Conservation (phyloP, 2,329 filamentous ascomycete species). For the Hyphodiscus sp. region DNA sequence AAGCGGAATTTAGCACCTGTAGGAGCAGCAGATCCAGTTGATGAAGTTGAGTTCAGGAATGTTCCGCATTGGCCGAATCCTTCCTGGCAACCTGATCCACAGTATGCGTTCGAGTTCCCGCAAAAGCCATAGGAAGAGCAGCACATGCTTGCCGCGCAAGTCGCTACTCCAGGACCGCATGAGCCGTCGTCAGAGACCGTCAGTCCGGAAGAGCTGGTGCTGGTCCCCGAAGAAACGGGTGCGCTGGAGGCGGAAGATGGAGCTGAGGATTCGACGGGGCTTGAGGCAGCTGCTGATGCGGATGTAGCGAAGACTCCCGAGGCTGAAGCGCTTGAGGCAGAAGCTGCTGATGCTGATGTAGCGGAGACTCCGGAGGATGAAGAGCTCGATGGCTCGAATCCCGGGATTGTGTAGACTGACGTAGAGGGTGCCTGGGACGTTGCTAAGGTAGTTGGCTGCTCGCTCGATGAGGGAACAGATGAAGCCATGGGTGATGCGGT, state of each 20-base stretch:
- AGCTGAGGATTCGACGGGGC: background rate
- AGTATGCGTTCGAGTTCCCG: constrained; percentile 9
- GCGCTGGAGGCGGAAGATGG: background rate
- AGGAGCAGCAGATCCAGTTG: background rate
- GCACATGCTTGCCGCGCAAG: constrained; percentile 12
- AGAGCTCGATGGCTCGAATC: background rate
- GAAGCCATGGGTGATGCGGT: background rate
- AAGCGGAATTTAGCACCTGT: background rate
- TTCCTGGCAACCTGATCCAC: constrained; percentile 14
- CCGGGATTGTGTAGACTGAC: background rate
- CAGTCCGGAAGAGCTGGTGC: background rate
- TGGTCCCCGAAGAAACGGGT: background rate
- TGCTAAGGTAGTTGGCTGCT: background rate
- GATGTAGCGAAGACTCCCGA: background rate
- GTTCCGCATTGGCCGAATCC: constrained; percentile 12
- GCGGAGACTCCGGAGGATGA: background rate
- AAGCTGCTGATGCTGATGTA: no score
- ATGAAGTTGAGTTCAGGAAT: constrained; percentile 5
- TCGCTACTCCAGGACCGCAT: constrained; percentile 9
- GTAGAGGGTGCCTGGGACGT: no score
- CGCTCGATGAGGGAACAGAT: background rate
- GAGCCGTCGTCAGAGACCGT: constrained; percentile 5
- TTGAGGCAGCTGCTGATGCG: no score
- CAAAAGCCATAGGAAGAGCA: constrained; percentile 16
- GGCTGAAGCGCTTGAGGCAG: background rate